Evolutionary conservation across 495 filamentous ascomycete species (phyloP).

Genomic region (Neurospora sp.): DNA sequence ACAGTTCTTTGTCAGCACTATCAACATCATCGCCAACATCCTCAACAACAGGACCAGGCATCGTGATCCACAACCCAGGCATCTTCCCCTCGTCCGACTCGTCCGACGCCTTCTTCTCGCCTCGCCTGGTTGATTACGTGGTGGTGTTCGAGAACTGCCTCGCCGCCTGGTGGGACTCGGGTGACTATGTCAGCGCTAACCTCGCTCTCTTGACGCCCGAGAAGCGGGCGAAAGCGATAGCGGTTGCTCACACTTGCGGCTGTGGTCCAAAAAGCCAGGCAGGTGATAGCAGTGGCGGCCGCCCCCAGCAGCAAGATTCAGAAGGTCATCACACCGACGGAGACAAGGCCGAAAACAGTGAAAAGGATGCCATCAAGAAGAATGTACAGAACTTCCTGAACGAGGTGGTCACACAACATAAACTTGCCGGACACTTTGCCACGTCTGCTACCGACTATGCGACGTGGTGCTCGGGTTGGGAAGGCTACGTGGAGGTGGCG

Average conservation of each 20-base stretch:
- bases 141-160: constrained; percentile 20
- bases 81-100: constrained; percentile 11
- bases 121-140: constrained; percentile 14
- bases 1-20: not conserved
- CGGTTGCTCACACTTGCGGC: constrained; percentile 9
- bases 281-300: not conserved
- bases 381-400: constrained; percentile 6
- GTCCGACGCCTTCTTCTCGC: constrained; percentile 13
- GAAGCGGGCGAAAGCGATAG: constrained; percentile 10
- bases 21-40: not conserved
- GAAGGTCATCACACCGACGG: not conserved
- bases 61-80: constrained; percentile 20
- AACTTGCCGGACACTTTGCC: constrained; percentile 17
- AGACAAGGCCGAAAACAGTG: not conserved
- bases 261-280: not conserved
- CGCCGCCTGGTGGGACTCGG: constrained; percentile 13
- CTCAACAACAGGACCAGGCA: not conserved
- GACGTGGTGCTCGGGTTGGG: constrained; percentile 12
- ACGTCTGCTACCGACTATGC: constrained; percentile 13
- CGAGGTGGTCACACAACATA: constrained; percentile 6
- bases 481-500: constrained; percentile 4
- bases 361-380: not conserved
- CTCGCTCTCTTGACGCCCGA: constrained; percentile 2
- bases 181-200: constrained; percentile 8
- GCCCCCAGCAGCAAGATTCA: not conserved